Conservation (phyloP, 2,329 filamentous ascomycete genomes). For the Fusarium fujikuroi region DNA sequence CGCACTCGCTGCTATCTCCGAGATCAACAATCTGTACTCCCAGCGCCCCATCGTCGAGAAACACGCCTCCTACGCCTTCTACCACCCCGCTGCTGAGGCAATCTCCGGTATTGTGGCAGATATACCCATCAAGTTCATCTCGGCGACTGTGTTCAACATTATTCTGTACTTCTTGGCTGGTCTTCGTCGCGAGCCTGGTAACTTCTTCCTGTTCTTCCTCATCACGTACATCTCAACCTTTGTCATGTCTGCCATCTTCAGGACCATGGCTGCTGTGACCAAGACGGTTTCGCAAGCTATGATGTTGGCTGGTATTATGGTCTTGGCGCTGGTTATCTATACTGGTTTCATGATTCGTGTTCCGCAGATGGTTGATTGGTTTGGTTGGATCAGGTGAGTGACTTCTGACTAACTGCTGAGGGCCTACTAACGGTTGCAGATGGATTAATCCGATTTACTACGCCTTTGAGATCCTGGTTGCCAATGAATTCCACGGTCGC, state of each 20-base stretch:
- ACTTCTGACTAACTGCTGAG: accelerated
- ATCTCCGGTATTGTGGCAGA: constrained; percentile 65
- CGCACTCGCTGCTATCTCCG: constrained; percentile 66
- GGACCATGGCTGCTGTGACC: constrained; percentile 77
- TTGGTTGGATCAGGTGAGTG: constrained; percentile 67
- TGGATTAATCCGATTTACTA: constrained; percentile 80
- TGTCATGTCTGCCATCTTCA: constrained; percentile 80
- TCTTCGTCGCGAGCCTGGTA: constrained; percentile 66
- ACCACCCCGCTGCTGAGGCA: constrained; percentile 64
- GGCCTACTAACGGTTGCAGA: constrained; percentile 59
- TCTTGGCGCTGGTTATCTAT: constrained; percentile 61
- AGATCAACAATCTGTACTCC: constrained; percentile 59
- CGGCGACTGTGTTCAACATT: constrained; percentile 62
- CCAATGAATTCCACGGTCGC: constrained; percentile 75
- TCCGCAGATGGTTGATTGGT: constrained; percentile 70
- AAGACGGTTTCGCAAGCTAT: constrained; percentile 71
- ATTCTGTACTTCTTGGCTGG: constrained; percentile 68
- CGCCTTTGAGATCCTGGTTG: constrained; percentile 76
- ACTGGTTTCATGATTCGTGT: constrained; percentile 43
- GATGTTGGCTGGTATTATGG: constrained; percentile 62
- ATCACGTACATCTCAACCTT: constrained; percentile 75
- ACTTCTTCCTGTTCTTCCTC: constrained; percentile 82
- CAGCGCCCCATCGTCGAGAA: constrained; percentile 62
- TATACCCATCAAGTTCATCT: constrained; percentile 67
- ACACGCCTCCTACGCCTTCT: constrained; percentile 61